Conservation (phyloP, 148 eudicot genomes). For the Vaccinium myrtillus region DNA sequence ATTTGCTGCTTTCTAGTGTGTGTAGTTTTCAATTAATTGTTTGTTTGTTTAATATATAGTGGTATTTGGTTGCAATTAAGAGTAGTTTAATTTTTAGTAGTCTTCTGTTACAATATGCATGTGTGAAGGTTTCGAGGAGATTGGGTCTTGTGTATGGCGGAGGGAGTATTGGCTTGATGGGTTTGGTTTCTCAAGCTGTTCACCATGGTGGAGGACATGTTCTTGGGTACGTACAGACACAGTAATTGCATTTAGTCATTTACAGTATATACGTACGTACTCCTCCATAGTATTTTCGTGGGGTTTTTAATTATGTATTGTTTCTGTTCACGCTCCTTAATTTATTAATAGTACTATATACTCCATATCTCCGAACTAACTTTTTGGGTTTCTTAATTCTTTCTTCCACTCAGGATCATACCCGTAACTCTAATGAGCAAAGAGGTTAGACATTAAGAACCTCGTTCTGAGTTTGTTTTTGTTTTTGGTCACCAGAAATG, state of each 20-base stretch:
- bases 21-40: not conserved
- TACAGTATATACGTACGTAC: too few species aligned
- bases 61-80: too few species aligned
- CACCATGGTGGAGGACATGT: slow-evolving; percentile 66
- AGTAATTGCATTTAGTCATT: not conserved
- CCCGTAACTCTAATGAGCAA: slow-evolving; percentile 46
- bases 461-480: not conserved
- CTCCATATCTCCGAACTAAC: not conserved
- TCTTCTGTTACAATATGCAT: not conserved
- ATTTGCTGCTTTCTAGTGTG: not conserved
- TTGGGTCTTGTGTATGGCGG: slow-evolving; percentile 73
- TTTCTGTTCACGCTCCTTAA: too few species aligned
- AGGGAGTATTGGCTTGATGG: slow-evolving; percentile 71
- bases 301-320: too few species aligned
- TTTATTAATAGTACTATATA: too few species aligned
- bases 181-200: slow-evolving; percentile 63
- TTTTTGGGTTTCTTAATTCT: not conserved
- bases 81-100: too few species aligned
- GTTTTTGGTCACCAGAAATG: not conserved
- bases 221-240: slow-evolving; percentile 52
- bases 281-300: too few species aligned
- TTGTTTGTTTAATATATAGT: not conserved
- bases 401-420: slow-evolving; percentile 32
- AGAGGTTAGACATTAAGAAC: slow-evolving; percentile 32
- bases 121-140: slow-evolving; percentile 40